Percentiles rank a stretch among this genome's conserved stretches.
Conservation (phyloP, 371 early-diverging fungal genomes). For the Mortierella polycephala region DNA sequence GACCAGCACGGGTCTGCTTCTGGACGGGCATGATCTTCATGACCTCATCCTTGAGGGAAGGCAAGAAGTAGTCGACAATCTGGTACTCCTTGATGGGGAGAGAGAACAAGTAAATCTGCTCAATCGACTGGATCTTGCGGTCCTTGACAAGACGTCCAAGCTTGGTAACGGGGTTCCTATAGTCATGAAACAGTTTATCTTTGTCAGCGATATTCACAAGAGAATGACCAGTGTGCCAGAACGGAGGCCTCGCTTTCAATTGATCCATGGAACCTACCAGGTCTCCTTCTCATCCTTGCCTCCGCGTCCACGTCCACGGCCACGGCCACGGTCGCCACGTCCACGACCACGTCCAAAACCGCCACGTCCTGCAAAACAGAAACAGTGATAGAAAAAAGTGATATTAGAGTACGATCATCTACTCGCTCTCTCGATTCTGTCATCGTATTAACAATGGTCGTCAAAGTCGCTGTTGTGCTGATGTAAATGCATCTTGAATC, state of each 20-base stretch:
- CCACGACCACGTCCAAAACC: slow-evolving; percentile 90
- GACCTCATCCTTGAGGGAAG: slow-evolving; percentile 98
- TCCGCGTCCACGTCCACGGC: slow-evolving; percentile 83
- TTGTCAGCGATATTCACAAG: background rate
- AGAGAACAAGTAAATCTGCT: slow-evolving; percentile 97
- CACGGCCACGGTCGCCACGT: slow-evolving; percentile 82
- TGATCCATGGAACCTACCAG: slow-evolving; percentile 59
- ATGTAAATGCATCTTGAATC: too few relatives aligned
- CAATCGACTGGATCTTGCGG: slow-evolving; percentile 85
- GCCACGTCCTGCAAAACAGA: slow-evolving; percentile 66
- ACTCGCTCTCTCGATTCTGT: background rate
- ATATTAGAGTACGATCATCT: background rate
- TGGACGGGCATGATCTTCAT: slow-evolving; percentile 99
- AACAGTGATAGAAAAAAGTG: background rate
- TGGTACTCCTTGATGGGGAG: slow-evolving; percentile 99
- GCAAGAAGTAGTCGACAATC: slow-evolving; percentile 97
- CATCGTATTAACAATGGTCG: too few relatives aligned
- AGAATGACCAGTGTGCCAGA: background rate
- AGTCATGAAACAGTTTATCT: background rate
- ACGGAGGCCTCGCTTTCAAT: background rate
- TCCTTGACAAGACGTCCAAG: slow-evolving; percentile 97
- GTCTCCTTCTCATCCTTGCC: slow-evolving; percentile 91
- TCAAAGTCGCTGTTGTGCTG: too few relatives aligned
- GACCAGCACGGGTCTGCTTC: slow-evolving; percentile 99
- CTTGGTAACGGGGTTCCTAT: slow-evolving; percentile 95